Base-by-base conservation (phyloP, 495 filamentous ascomycete genomes). In the Bombardia bombarda region DNA sequence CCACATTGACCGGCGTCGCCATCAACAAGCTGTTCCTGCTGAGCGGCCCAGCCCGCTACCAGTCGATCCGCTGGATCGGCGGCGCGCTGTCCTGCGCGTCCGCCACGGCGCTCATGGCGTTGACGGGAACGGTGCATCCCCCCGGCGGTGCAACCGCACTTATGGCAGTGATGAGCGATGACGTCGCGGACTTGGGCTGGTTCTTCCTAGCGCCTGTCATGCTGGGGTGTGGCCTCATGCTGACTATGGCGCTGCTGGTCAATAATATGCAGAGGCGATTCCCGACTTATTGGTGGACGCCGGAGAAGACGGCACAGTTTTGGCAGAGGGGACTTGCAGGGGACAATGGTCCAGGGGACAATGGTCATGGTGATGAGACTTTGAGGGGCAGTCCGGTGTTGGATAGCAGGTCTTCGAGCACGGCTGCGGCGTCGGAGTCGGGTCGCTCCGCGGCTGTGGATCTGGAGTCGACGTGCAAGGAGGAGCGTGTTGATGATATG, bases 91-190 rank as follows among this genome's bases (percentile, higher is more conserved):
- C 83, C 14, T 87, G 84, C 42, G 86, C 78, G 1, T 54, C 75
- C 19, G 74, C 87, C 0, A 86, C 80, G 2, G 70, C 77, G 0
- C 36, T 79, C 38, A 96, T 95, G 90, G 69, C 74, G 1, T 47
- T 88, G 8, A 92, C 86, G 0, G 79, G 80, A 6, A 92, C 88
- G 0, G 70, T 89, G 2, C 84, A 96, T 55, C 90, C 90, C 5
- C 90, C 90, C 0, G 90, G 87, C 0, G 90, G 90, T 7, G 90
- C 90, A 3, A 93, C 87, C 0, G 87, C 90, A 0, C 62, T 96
- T 1, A 65, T 95, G 16, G 86, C 86, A 0, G 85, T 83, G 2
- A 73, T 82, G 0, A 75, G 83, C 35, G 52, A 72, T 1, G 59
- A 63, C 1, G 63, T 81, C 0, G 64, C 70, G 13, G 56, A 53